phyloP scores from a whole-genome alignment of 495 filamentous ascomycete species.

The Talaromyces proteolyticus region DNA sequence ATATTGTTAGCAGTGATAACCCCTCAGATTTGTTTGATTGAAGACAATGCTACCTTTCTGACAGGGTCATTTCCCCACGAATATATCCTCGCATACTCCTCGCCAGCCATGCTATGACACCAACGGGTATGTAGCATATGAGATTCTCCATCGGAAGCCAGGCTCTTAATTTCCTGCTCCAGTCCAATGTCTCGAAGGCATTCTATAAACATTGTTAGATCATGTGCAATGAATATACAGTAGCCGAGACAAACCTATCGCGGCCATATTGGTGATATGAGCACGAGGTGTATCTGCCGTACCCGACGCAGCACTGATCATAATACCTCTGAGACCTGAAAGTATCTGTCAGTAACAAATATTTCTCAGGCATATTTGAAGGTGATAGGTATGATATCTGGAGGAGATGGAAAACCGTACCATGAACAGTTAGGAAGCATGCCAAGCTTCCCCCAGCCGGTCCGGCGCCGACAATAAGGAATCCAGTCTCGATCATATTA shows the following conservation, averaged over 20 bases:
- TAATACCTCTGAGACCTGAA: constrained; percentile 39
- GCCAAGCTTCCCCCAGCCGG: constrained; percentile 50
- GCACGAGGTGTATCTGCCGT: constrained; percentile 48
- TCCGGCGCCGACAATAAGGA: constrained; percentile 50
- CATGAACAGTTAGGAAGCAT: constrained; percentile 47
- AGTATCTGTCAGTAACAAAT: constrained; percentile 2
- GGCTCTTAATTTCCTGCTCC: constrained; percentile 31
- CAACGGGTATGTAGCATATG: constrained; percentile 45
- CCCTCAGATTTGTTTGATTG: not conserved
- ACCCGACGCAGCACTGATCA: constrained; percentile 37
- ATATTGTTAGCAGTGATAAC: not conserved
- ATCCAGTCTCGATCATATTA: constrained; percentile 26
- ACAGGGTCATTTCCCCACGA: constrained; percentile 47
- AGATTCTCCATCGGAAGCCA: constrained; percentile 26
- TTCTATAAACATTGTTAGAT: constrained; percentile 26
- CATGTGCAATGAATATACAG: not conserved
- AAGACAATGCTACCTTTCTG: constrained; percentile 22
- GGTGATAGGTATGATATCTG: not conserved
- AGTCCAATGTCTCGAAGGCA: constrained; percentile 52
- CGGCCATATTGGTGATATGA: constrained; percentile 50
- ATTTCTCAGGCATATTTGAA: too few relatives aligned
- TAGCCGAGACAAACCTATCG: constrained; percentile 23
- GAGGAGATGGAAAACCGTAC: constrained; percentile 14
- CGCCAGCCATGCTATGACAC: constrained; percentile 47
- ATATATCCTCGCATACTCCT: constrained; percentile 46